These are phyloP conservation scores for Melampsora americana DNA, from an alignment of 1,284 basidiomycete species.

Conservation along the genomic window DNA sequence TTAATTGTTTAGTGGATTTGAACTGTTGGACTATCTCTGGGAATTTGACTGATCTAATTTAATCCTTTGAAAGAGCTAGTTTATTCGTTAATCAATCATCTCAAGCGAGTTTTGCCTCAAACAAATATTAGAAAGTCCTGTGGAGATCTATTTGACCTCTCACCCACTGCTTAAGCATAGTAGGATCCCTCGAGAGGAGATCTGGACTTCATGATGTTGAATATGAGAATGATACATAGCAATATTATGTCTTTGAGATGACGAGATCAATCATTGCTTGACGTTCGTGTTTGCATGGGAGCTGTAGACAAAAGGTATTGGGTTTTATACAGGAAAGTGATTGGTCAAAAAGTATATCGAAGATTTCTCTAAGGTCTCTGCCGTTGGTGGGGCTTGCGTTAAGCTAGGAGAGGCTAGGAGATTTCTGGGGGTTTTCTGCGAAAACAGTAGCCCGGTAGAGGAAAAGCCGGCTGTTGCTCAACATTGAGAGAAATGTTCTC, in stretches of 20 bases:
- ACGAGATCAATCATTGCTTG: background rate
- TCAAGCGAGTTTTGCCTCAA: background rate
- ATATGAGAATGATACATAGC: background rate
- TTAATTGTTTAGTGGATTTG: background rate
- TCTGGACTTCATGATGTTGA: too few species aligned
- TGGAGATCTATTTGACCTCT: background rate
- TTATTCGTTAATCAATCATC: background rate
- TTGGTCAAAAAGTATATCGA: too few species aligned
- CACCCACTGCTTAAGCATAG: background rate
- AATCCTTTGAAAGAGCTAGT: background rate
- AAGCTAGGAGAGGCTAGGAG: too few species aligned
- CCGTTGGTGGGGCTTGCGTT: too few species aligned
- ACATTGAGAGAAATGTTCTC: too few species aligned
- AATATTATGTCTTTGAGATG: background rate
- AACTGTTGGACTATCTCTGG: background rate
- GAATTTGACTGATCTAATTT: background rate
- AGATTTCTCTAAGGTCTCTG: too few species aligned
- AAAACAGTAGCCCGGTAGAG: too few species aligned
- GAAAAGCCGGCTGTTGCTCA: too few species aligned
- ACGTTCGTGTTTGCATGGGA: background rate
- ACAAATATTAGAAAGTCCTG: background rate
- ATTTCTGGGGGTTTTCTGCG: too few species aligned
- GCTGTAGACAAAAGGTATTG: background rate
- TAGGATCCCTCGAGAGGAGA: too few species aligned
- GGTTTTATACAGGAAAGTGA: too few species aligned